phyloP scores from a whole-genome alignment of 1,284 basidiomycete genomes.

The Ganoderma multipileum region DNA sequence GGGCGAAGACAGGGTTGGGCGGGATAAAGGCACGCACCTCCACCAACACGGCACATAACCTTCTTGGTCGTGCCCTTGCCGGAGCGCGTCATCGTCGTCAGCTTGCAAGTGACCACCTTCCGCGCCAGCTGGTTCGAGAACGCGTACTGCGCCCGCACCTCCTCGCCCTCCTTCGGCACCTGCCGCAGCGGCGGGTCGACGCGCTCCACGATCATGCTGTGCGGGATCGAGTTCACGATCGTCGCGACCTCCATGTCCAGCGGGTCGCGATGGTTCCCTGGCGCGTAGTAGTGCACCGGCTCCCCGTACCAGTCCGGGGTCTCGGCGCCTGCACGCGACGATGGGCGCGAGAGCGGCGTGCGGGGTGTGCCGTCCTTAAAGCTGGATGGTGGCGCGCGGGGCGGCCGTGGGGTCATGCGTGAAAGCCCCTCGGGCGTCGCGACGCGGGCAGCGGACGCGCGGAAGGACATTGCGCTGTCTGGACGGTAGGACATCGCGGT shows the following conservation, averaged over 20 bases:
- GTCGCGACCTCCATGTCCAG: slow-evolving; percentile 82
- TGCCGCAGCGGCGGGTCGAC: slow-evolving; percentile 77
- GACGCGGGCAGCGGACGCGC: slow-evolving; percentile 54
- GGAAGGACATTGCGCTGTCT: slow-evolving; percentile 61
- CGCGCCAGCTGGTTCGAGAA: slow-evolving; percentile 74
- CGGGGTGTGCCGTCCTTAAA: slow-evolving; percentile 69
- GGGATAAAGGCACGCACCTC: slow-evolving; percentile 58
- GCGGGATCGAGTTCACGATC: slow-evolving; percentile 78
- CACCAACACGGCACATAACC: slow-evolving; percentile 87
- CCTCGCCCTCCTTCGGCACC: slow-evolving; percentile 74
- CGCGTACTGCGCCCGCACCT: slow-evolving; percentile 83
- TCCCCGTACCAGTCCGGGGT: slow-evolving; percentile 52
- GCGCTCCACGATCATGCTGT: slow-evolving; percentile 78
- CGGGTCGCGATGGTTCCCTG: slow-evolving; percentile 76
- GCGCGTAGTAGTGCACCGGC: slow-evolving; percentile 69
- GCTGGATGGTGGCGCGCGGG: slow-evolving; percentile 75
- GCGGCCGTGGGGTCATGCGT: slow-evolving; percentile 52
- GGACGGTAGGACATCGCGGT: slow-evolving; percentile 74
- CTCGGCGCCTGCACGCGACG: slow-evolving; percentile 66
- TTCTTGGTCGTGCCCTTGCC: slow-evolving; percentile 73
- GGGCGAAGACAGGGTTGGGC: not conserved
- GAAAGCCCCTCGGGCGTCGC: slow-evolving; percentile 74
- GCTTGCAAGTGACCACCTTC: slow-evolving; percentile 80
- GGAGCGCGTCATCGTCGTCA: slow-evolving; percentile 76
- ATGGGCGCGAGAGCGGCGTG: slow-evolving; percentile 63